These are phyloP conservation scores for Coelastrella sp. DNA, from an alignment of 139 green algal genomes.

Conservation along the genomic window DNA sequence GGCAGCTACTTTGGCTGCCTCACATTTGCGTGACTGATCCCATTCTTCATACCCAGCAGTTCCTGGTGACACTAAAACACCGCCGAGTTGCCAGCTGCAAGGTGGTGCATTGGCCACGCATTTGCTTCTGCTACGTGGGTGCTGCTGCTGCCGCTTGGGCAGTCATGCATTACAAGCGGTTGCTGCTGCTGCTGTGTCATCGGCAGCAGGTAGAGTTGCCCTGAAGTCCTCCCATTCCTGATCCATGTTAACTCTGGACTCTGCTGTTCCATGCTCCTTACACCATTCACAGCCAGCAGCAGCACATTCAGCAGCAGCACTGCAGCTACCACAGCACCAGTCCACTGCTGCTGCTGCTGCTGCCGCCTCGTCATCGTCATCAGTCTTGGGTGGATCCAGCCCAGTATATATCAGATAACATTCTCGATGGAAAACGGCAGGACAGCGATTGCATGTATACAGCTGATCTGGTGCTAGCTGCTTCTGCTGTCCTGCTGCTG, in stretches of 20 bases:
- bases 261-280: conserved; percentile 8
- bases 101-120: no score
- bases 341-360: background rate
- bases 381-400: background rate
- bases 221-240: background rate
- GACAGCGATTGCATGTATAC: background rate
- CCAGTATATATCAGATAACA: background rate
- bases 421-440: conserved; percentile 3
- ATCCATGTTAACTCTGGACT: background rate
- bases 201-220: background rate
- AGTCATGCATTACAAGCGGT: no score
- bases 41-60: no score
- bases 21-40: no score
- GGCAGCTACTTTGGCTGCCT: no score
- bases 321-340: conserved; percentile 3
- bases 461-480: background rate
- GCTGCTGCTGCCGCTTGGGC: no score
- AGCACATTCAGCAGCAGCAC: background rate
- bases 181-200: no score
- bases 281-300: conserved; percentile 17
- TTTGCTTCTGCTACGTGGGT: no score
- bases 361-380: background rate
- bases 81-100: no score
- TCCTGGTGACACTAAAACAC: no score
- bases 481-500: conserved; percentile 18